Percentiles rank a stretch among this genome's conserved stretches.
phyloP scores from a whole-genome alignment of 1,139 yeast genomes.

The Protomyces arabidopsidicola region DNA sequence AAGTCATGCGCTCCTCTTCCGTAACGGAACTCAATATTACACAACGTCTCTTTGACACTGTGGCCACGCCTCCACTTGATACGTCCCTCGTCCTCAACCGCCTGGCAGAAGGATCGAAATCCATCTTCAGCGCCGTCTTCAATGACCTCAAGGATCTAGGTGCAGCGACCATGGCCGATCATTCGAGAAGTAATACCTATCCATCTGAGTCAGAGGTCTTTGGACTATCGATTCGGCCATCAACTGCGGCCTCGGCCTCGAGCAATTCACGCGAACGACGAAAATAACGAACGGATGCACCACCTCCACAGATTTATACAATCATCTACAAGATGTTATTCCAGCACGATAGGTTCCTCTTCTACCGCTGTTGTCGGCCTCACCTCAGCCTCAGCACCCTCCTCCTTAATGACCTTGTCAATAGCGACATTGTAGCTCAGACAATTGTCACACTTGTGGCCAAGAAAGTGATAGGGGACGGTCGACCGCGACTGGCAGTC shows the following conservation, averaged over 20 bases:
- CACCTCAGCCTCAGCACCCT: background rate
- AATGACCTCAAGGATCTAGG: background rate
- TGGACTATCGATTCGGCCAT: too few species aligned
- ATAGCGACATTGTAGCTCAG: constrained; percentile 12
- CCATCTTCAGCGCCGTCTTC: background rate
- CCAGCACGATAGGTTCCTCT: too few species aligned
- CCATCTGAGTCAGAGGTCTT: too few species aligned
- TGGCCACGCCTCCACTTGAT: background rate
- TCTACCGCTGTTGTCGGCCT: background rate
- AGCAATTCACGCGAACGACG: too few species aligned
- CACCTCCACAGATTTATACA: too few species aligned
- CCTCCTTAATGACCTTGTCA: background rate
- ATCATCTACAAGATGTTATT: too few species aligned
- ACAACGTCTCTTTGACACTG: background rate
- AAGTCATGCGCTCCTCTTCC: background rate
- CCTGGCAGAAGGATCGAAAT: background rate
- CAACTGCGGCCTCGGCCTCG: too few species aligned
- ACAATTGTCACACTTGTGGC: constrained; percentile 57
- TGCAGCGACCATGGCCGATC: background rate
- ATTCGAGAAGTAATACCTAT: background rate
- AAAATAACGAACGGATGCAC: too few species aligned
- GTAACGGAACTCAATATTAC: background rate
- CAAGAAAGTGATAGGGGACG: constrained; percentile 74
- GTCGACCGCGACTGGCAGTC: constrained; percentile 84
- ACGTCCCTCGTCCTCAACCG: background rate